Percentiles rank a stretch among this genome's conserved stretches.
phyloP scores from a whole-genome alignment of 2,329 filamentous ascomycete species.

The Phaeoacremonium minimum region DNA sequence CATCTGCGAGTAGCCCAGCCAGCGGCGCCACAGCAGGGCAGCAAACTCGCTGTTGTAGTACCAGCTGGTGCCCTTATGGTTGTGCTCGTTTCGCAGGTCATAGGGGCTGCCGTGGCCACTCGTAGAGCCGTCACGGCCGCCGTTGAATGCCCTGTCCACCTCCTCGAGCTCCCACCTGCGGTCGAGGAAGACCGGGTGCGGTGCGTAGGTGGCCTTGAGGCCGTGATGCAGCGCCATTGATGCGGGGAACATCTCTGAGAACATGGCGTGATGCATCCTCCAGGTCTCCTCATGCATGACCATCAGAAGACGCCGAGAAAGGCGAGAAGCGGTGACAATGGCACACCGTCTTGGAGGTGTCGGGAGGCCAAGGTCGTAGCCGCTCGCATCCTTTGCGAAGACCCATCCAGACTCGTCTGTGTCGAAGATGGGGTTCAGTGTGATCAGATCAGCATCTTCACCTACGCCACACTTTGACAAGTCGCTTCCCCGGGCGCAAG shows the following conservation, averaged over 20 bases:
- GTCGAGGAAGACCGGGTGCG: constrained; percentile 78
- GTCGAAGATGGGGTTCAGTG: constrained; percentile 74
- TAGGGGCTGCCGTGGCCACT: constrained; percentile 65
- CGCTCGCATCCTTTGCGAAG: constrained; percentile 65
- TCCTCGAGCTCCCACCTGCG: constrained; percentile 67
- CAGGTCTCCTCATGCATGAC: constrained; percentile 74
- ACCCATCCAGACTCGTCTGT: constrained; percentile 69
- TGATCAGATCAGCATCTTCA: constrained; percentile 72
- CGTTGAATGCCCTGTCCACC: constrained; percentile 75
- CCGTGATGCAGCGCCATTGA: constrained; percentile 70
- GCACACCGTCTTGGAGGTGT: constrained; percentile 64
- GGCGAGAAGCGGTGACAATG: constrained; percentile 67
- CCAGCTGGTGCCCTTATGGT: constrained; percentile 78
- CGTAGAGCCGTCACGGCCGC: constrained; percentile 61
- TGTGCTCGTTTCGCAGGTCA: constrained; percentile 68
- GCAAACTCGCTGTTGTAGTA: constrained; percentile 81
- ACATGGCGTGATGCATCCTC: constrained; percentile 66
- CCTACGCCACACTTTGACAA: constrained; percentile 57
- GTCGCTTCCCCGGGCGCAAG: constrained; percentile 50
- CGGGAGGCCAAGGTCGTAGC: constrained; percentile 50
- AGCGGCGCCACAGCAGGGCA: constrained; percentile 72
- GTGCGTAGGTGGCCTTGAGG: constrained; percentile 74
- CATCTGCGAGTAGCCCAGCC: constrained; percentile 60
- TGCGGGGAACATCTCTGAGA: constrained; percentile 75
- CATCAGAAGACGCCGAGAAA: constrained; percentile 61